Conservation (phyloP, 331 rosid genomes). For the Telfairia occidentalis region DNA sequence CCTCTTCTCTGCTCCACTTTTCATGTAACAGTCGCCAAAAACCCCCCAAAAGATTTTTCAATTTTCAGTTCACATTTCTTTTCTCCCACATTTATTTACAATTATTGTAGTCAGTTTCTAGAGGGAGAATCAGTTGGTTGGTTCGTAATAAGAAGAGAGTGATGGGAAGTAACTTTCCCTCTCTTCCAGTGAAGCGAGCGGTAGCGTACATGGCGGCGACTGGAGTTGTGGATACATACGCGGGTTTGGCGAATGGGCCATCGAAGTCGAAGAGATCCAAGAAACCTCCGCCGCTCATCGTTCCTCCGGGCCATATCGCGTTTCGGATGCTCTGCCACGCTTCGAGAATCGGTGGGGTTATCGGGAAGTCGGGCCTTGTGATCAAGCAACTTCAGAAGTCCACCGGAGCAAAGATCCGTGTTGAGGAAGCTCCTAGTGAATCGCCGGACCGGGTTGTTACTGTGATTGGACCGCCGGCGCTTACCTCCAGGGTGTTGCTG, state of each 20-base stretch:
- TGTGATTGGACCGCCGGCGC: conserved; percentile 31
- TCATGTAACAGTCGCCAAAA: neutral
- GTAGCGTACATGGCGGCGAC: neutral
- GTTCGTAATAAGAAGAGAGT: neutral
- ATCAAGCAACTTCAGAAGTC: conserved; percentile 63
- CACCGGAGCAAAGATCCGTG: conserved; percentile 80
- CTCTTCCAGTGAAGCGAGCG: conserved; percentile 60
- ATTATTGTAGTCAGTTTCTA: neutral
- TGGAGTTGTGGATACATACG: conserved; percentile 30
- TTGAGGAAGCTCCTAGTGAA: conserved; percentile 59
- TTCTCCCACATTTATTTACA: neutral
- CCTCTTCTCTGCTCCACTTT: neutral
- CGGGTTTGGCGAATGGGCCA: conserved; percentile 28
- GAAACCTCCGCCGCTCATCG: conserved; percentile 29
- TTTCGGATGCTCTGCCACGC: conserved; percentile 83
- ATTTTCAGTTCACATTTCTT: neutral
- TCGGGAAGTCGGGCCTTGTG: conserved; percentile 78
- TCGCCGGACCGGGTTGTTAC: conserved; percentile 61
- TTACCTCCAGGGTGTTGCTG: conserved; percentile 24
- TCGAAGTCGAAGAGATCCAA: conserved; percentile 65
- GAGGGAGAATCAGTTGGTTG: neutral
- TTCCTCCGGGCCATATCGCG: conserved; percentile 55
- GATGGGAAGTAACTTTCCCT: conserved; percentile 63
- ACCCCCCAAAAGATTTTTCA: neutral
- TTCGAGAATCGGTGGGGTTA: conserved; percentile 86